Evolutionary conservation across 1,139 yeast species (phyloP).

Genomic region (Lodderomyces oxycetoniae): DNA sequence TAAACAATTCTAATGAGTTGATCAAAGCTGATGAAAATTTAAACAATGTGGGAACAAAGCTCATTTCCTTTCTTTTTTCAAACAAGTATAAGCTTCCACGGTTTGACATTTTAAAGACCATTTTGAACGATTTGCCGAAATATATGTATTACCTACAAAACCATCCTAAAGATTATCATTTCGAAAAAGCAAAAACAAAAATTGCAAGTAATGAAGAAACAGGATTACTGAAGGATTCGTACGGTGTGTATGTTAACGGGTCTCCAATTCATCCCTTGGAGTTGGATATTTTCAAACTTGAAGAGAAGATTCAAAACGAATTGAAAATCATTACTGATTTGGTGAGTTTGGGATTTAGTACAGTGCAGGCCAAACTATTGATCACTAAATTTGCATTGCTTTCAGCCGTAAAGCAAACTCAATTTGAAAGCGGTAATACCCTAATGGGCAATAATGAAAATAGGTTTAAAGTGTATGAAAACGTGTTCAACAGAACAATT

Average conservation of each 20-base stretch:
- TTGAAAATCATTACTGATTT: conserved; percentile 26
- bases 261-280: conserved; percentile 43
- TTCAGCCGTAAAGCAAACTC: conserved; percentile 31
- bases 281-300: conserved; percentile 41
- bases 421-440: conserved; percentile 33
- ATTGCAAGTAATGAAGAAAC: conserved; percentile 26
- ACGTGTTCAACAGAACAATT: conserved; percentile 21
- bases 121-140: conserved; percentile 51
- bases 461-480: conserved; percentile 31
- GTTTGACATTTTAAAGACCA: conserved; percentile 28
- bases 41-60: conserved; percentile 39
- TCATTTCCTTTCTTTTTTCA: conserved; percentile 41
- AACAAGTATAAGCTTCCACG: conserved; percentile 23
- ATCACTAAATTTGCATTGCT: conserved; percentile 44
- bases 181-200: conserved; percentile 18
- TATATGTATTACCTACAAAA: conserved; percentile 31
- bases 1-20: conserved; percentile 18
- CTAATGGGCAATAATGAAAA: conserved; percentile 35
- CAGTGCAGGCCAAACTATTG: conserved; percentile 33
- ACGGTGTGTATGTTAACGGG: conserved; percentile 63
- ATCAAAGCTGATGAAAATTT: conserved; percentile 25
- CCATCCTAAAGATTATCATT: conserved; percentile 13
- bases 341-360: conserved; percentile 31
- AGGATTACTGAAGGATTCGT: conserved; percentile 34
- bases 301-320: conserved; percentile 36